A percentile compares a stretch with the other conserved stretches of the same genome.
Evolutionary conservation across 139 green algal genomes (phyloP).

Genomic region (Dunaliella sp.): DNA sequence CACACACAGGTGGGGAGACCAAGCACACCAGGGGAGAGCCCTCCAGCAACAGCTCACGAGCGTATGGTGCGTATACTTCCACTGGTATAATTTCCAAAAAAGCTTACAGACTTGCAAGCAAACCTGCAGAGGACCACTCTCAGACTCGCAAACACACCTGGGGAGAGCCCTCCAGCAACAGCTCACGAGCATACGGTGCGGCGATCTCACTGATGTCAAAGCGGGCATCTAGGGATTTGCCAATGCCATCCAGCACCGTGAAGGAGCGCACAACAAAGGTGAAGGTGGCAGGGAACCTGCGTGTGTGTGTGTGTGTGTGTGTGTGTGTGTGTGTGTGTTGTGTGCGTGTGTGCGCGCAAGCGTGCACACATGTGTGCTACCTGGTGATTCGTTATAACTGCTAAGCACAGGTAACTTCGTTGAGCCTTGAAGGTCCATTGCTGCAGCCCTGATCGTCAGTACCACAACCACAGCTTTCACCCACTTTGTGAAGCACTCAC

Average conservation of each 20-base stretch:
- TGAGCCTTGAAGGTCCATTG: no score
- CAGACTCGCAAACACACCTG: constrained; percentile 18
- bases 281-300: constrained; percentile 95
- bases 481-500: neutral
- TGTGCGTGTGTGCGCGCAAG: neutral
- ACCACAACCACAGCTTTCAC: neutral
- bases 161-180: constrained; percentile 67
- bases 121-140: neutral
- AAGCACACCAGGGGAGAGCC: constrained; percentile 40
- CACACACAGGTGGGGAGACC: no score
- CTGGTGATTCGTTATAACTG: no score
- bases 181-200: constrained; percentile 88
- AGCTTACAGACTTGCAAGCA: no score
- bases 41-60: constrained; percentile 80
- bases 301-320: neutral
- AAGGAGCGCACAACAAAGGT: constrained; percentile 87
- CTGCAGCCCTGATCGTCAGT: no score
- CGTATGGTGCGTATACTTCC: constrained; percentile 95
- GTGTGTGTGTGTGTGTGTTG: neutral
- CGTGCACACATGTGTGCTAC: neutral
- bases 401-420: no score
- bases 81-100: no score
- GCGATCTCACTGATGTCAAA: constrained; percentile 99
- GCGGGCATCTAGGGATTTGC: constrained; percentile 88
- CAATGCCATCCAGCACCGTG: constrained; percentile 93